Percentiles rank a stretch among this genome's conserved stretches.
phyloP scores from a whole-genome alignment of 2,329 filamentous ascomycete genomes.

The Xylaria sp. region DNA sequence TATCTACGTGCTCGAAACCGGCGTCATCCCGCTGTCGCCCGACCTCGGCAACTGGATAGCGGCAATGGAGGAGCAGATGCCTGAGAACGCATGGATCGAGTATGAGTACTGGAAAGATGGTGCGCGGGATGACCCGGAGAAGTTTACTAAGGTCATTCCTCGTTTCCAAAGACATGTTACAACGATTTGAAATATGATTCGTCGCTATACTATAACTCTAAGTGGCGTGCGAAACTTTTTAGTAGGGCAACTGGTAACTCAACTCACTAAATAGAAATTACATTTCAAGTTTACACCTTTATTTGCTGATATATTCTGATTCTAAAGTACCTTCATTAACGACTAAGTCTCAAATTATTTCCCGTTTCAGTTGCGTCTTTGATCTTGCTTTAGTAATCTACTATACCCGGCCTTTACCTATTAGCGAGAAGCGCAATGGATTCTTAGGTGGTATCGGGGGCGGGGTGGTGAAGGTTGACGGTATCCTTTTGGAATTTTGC shows the following conservation, averaged over 20 bases:
- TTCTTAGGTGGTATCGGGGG: background rate
- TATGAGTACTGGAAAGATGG: slow-evolving; percentile 68
- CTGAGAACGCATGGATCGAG: slow-evolving; percentile 72
- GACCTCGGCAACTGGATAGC: slow-evolving; percentile 67
- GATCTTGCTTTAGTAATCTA: background rate
- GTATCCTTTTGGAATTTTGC: background rate
- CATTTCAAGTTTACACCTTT: background rate
- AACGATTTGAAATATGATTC: slow-evolving; percentile 34
- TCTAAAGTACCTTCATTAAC: background rate
- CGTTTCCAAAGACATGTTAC: slow-evolving; percentile 44
- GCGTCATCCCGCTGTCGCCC: slow-evolving; percentile 67
- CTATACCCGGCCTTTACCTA: too few relatives aligned
- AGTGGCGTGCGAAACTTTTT: background rate
- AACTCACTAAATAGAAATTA: background rate
- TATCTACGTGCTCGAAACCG: slow-evolving; percentile 60
- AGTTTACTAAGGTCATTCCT: slow-evolving; percentile 52
- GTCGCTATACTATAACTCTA: background rate
- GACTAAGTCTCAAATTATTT: background rate
- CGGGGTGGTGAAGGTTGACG: background rate
- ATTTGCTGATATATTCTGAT: background rate
- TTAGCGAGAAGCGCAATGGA: background rate
- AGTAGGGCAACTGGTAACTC: background rate
- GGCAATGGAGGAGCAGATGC: slow-evolving; percentile 72
- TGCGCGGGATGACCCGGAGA: slow-evolving; percentile 55
- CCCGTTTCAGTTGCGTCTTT: background rate